Evolutionary conservation across 352 stramenopile genomes (phyloP), one percentile per base, ranked within the genome.

Genomic region (Phytophthora pinifolia): DNA sequence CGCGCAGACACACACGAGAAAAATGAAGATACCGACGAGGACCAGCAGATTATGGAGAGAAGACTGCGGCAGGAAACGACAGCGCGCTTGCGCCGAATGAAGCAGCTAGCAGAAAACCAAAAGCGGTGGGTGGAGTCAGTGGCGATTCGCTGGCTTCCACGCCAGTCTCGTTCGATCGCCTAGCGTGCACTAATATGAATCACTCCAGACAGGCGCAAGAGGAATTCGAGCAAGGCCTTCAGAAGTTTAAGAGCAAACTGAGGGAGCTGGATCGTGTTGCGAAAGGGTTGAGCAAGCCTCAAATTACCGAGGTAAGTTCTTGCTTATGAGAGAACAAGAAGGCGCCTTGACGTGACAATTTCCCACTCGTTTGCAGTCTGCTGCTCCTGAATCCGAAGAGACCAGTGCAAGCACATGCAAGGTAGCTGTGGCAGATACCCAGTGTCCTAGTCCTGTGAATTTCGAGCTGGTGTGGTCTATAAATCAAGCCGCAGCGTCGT

Each of bases 251-350:
- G 34, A 76, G 39, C n/a, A 79, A 74, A n/a, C 66, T 79, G 27
- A 69, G 69, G n/a, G 73, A 83, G 36, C 55, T 88, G 18, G 75
- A 92, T 54, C 69, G 76, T 1, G 67, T 80, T 8, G 79, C 76
- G 0, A 87, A 88, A 59, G 79, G 75, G 1, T 48, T 87, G 2
- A 52, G 15, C 37, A 62, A 46, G 27, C 46, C 42, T 20, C 42
- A 54, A 18, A 31, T 45, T 32, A 17, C 43, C n/a, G 15, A 46
- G 14, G 59, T 63, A 14, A 53, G 59, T 54, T 20, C 12, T 31
- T 13, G 45, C 39, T 4, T 15, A 25, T 20, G 8, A 29, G 25
- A 29, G 6, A 29, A 8, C 6, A 39, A 33, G 9, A 22, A 34
- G 10, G n/a, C 9, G 8, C 1, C 0, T n/a, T 44, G 15, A 31